Evolutionary conservation across 1,284 basidiomycete genomes (phyloP), one percentile per base, ranked within the genome.

Genomic region (Crepidotus sp.): DNA sequence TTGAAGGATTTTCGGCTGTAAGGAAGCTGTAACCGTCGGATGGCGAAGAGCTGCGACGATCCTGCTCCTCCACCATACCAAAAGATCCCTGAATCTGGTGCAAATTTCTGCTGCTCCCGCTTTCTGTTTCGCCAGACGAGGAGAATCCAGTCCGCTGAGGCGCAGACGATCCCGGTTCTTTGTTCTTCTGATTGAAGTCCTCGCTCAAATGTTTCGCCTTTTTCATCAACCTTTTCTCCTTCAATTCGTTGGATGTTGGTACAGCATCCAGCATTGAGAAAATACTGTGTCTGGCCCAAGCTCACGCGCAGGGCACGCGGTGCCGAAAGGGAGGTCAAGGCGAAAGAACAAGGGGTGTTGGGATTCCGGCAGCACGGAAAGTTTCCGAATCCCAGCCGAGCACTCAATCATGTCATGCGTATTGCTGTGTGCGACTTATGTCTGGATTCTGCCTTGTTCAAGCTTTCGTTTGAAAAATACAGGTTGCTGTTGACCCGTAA

Each of bases 201-300:
- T 62, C 68, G 50, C 67, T 68, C 32, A 72, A 55, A 51, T 71
- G 71, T 38, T 65, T 59, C 8, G 65, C 60, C 45, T 70, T 69
- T 53, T 64, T 65, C 45, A 70, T 48, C 37, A 70, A 54, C 51
- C 55, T 49, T 39, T 36, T 46, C 31, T 32, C 39, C 31, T 35
- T 42, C 25, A 34, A 35, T 24, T 42, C 35, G 25, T 37, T 26
- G 7, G 38, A 30, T 6, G 26, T 10, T 5, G 37, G 11, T 21
- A 22, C 14, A n/a, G 17, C 14, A 24, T 22, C 36, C 8, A 30
- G 13, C 45, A 47, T 42, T 18, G 10, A 14, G 15, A 25, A 8
- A 27, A 3, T 27, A 27, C 42, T 21, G 18, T 27, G 14, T 22
- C 21, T 22, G 21, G 6, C 21, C n/a, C 19, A 6, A 19, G 31